Percentiles rank a stretch among this genome's conserved stretches.
Conservation (phyloP, 139 green algal species). For the Chlorella vulgaris region DNA sequence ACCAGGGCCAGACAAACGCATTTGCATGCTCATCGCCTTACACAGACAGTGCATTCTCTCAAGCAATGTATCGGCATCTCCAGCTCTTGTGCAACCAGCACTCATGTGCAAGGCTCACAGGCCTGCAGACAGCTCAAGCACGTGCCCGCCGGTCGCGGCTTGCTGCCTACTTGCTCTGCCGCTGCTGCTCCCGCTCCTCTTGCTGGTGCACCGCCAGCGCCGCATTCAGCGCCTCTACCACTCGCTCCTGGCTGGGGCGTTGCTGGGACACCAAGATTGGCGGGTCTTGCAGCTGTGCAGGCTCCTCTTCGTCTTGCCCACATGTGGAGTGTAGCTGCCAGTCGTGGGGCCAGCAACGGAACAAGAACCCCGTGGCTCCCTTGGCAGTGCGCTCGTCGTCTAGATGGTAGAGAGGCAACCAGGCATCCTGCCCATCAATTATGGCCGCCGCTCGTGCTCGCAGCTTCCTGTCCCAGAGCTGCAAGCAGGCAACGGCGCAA, state of each 20-base stretch:
- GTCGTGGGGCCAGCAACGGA: conserved; percentile 17
- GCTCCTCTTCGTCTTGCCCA: neutral
- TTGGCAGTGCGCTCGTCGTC: conserved; percentile 21
- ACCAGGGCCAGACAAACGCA: too few relatives aligned
- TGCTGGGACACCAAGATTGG: neutral
- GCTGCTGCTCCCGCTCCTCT: neutral
- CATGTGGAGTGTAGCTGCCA: conserved; percentile 27
- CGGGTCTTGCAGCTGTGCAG: neutral
- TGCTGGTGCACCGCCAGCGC: neutral
- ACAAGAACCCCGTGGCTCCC: conserved; percentile 27
- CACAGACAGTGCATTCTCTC: too few relatives aligned
- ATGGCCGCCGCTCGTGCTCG: conserved; percentile 13
- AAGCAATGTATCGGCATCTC: too few relatives aligned
- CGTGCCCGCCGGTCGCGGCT: too few relatives aligned
- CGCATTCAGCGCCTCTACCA: conserved; percentile 1
- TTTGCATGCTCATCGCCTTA: too few relatives aligned
- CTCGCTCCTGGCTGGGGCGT: neutral
- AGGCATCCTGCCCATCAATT: conserved; percentile 18
- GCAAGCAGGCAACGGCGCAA: too few relatives aligned
- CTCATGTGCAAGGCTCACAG: too few relatives aligned
- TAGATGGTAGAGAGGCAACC: conserved; percentile 26
- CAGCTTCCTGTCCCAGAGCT: conserved; percentile 32
- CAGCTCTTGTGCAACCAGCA: too few relatives aligned
- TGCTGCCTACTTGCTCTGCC: too few relatives aligned
- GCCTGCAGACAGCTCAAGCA: too few relatives aligned